Percentiles rank a stretch among this genome's conserved stretches.
phyloP scores from a whole-genome alignment of 2,329 filamentous ascomycete genomes.

The Pseudopithomyces maydicus region DNA sequence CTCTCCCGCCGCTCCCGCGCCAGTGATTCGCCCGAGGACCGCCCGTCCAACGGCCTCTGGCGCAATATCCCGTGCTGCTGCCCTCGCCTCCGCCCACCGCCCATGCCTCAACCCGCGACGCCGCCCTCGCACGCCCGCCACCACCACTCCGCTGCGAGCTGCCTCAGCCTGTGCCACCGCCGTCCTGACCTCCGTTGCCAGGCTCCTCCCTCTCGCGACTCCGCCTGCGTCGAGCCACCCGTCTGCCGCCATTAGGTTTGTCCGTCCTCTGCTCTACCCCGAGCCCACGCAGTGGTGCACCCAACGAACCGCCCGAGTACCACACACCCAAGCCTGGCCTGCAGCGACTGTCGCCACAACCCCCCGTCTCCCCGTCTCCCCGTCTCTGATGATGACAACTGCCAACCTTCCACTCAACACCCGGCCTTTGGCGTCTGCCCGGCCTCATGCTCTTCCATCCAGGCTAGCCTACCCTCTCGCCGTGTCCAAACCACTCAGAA shows the following conservation, averaged over 20 bases:
- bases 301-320: neutral
- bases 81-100: neutral
- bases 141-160: neutral
- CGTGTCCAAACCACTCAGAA: neutral
- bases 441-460: neutral
- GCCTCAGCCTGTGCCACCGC: neutral
- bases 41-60: neutral
- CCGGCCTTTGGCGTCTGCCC: neutral
- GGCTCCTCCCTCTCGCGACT: neutral
- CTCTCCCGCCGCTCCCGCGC: constrained; percentile 6
- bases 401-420: neutral
- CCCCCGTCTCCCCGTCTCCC: too few species aligned
- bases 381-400: neutral
- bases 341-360: neutral
- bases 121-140: too few species aligned
- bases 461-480: neutral
- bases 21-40: constrained; percentile 1
- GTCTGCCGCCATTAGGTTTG: neutral
- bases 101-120: too few species aligned
- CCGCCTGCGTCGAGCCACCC: constrained; percentile 1
- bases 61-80: constrained; percentile 4
- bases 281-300: neutral
- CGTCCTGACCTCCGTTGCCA: neutral
- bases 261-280: neutral
- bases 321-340: neutral